phyloP scores from a whole-genome alignment of 2,329 filamentous ascomycete species.

The Xylaria sp. region DNA sequence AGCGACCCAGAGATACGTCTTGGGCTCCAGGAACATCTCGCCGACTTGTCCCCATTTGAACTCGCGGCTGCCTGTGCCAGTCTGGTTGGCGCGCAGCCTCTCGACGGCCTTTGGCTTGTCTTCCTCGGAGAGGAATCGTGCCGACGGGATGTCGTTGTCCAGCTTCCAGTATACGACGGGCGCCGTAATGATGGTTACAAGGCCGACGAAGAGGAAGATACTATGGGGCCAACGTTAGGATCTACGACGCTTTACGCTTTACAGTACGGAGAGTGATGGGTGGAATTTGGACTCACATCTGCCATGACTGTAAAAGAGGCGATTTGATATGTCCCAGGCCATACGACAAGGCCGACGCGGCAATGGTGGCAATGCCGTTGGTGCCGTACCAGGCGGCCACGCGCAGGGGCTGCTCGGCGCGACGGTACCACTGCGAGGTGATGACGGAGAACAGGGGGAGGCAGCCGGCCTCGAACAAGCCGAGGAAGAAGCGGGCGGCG shows the following conservation, averaged over 20 bases:
- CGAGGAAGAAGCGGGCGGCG: slow-evolving; percentile 60
- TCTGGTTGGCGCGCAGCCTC: slow-evolving; percentile 59
- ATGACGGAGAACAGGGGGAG: slow-evolving; percentile 61
- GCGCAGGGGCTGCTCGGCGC: slow-evolving; percentile 62
- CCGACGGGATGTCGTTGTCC: slow-evolving; percentile 62
- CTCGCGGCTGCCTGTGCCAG: slow-evolving; percentile 57
- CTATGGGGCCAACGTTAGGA: slow-evolving; percentile 31
- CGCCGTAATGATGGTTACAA: slow-evolving; percentile 63
- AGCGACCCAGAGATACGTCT: slow-evolving; percentile 64
- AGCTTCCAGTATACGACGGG: slow-evolving; percentile 65
- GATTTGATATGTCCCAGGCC: slow-evolving; percentile 63
- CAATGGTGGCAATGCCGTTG: slow-evolving; percentile 64
- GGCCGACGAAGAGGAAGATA: slow-evolving; percentile 66
- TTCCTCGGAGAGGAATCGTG: slow-evolving; percentile 63
- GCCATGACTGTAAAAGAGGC: slow-evolving; percentile 47
- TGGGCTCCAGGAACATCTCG: slow-evolving; percentile 58
- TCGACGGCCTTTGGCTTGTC: slow-evolving; percentile 65
- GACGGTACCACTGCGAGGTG: slow-evolving; percentile 67
- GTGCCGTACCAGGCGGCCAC: slow-evolving; percentile 66
- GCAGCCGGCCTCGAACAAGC: slow-evolving; percentile 58
- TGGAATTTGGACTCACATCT: slow-evolving; percentile 42
- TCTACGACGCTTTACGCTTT: neutral
- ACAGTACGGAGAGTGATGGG: neutral
- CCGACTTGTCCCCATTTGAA: slow-evolving; percentile 58
- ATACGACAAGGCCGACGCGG: slow-evolving; percentile 45